phyloP scores from a whole-genome alignment of 1,139 yeast genomes.

The Kluyveromyces sp. region DNA sequence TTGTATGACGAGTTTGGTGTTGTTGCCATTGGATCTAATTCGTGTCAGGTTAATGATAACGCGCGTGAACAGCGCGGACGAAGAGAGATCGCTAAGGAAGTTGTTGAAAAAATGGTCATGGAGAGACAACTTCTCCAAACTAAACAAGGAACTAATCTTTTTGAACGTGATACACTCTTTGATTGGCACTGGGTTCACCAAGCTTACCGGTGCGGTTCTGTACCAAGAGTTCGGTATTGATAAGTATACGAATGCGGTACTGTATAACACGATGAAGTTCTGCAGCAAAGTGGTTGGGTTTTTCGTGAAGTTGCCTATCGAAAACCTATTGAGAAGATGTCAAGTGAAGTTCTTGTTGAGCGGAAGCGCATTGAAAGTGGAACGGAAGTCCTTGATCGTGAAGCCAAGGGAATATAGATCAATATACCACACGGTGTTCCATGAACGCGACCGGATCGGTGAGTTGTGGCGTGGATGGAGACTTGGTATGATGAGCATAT shows the following conservation, averaged over 20 bases:
- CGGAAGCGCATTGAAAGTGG: slow-evolving; percentile 19
- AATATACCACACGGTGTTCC: slow-evolving; percentile 37
- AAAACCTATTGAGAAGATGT: slow-evolving; percentile 75
- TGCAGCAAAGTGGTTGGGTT: slow-evolving; percentile 57
- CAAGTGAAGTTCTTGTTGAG: slow-evolving; percentile 58
- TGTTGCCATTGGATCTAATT: slow-evolving; percentile 77
- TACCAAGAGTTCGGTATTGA: slow-evolving; percentile 63
- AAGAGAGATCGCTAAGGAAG: slow-evolving; percentile 31
- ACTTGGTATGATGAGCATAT: slow-evolving; percentile 67
- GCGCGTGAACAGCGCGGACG: slow-evolving; percentile 18
- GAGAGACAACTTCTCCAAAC: slow-evolving; percentile 27
- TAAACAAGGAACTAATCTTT: slow-evolving; percentile 23
- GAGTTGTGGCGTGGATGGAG: slow-evolving; percentile 87
- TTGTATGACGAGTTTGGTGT: slow-evolving; percentile 62
- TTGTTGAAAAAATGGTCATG: slow-evolving; percentile 33
- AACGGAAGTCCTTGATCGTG: slow-evolving; percentile 41
- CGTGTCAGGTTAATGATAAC: slow-evolving; percentile 73
- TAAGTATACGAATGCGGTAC: slow-evolving; percentile 53
- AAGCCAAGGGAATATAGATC: slow-evolving; percentile 48
- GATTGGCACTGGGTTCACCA: slow-evolving; percentile 51
- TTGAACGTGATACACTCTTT: slow-evolving; percentile 47
- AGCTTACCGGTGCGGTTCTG: slow-evolving; percentile 63
- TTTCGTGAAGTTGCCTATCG: slow-evolving; percentile 75
- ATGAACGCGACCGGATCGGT: slow-evolving; percentile 36
- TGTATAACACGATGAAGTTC: slow-evolving; percentile 48